Evolutionary conservation across 768 basidiomycete species (phyloP), one percentile per base, ranked within the genome.

Genomic region (Termitomyces sp.): DNA sequence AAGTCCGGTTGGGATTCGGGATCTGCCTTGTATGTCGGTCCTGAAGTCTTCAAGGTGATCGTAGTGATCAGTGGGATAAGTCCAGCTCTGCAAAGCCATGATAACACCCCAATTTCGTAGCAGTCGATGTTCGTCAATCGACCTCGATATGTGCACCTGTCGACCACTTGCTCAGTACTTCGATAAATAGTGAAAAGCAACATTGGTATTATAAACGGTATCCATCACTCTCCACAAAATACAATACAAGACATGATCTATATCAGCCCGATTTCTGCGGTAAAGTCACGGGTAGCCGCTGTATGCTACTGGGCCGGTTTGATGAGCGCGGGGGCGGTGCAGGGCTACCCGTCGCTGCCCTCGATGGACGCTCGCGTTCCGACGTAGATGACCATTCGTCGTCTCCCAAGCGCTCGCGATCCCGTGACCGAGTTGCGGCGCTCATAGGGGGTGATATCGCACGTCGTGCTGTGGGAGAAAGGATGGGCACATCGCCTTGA

Each of bases 271-370:
- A 67, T 66, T 35, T 73, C 61, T 75, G 78, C 23, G 83, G 80
- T 45, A 83, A 69, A 21, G 78, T 80, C 2, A 80, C 73, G 3
- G 77, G 80, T 4, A 81, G 77, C 19, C 79, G 74, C 21, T 79
- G 74, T 14, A 73, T 66, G 64, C 85, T 88, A 12, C 80, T 78
- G 2, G 89, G 87, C 10, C 88, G 75, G 68, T 87, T 83, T 21
- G 73, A 73, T 54, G 87, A 89, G 50, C 88, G 77, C 17, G 88
- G 87, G 3, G 84, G 81, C 0, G 80, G 83, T 1, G 78, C 80
- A n/a, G 79, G 79, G 62, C 77, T 77, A 15, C 67, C 70, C 50
- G 69, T 64, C 33, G 66, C 58, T 7, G 69, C 64, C 50, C 74
- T 64, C 23, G 70, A 67, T 1, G 72, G 68, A 42, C 71, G 50